Evolutionary conservation across 225 moss, liverwort and hornwort genomes (phyloP).

Genomic region (Straminergon stramineum): DNA sequence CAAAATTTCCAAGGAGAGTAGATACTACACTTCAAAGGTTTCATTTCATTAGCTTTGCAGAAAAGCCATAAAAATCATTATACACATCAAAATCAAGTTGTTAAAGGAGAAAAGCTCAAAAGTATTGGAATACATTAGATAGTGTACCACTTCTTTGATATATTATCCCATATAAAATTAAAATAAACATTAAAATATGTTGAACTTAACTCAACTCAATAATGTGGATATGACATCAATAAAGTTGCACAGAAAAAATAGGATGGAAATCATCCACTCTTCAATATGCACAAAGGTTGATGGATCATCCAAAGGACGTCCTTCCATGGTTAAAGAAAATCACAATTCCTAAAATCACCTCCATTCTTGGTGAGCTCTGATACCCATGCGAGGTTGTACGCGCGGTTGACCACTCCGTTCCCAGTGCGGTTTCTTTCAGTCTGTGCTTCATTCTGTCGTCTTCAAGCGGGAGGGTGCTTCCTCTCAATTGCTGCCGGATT

Average conservation of each 20-base stretch:
- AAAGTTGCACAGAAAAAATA: not conserved
- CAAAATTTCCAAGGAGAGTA: not conserved
- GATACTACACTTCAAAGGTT: rapidly evolving
- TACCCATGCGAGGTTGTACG: not conserved
- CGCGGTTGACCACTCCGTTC: not conserved
- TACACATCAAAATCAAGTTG: not conserved
- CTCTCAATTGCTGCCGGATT: not conserved
- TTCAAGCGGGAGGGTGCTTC: too few relatives aligned
- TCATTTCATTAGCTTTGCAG: not conserved
- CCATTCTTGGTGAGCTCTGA: not conserved
- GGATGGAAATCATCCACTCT: not conserved
- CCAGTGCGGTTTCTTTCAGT: not conserved
- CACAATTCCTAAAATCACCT: not conserved
- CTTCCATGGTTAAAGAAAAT: too few relatives aligned
- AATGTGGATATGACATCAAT: not conserved
- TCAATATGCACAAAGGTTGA: not conserved
- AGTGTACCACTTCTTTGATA: not conserved
- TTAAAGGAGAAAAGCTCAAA: not conserved
- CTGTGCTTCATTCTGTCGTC: not conserved
- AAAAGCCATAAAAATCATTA: not conserved
- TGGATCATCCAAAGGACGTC: not conserved
- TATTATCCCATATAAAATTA: not conserved
- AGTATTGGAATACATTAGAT: not conserved
- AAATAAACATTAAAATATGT: not conserved
- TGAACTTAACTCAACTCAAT: not conserved